These are phyloP conservation scores for Prunus padus DNA, from an alignment of 306 rosid species.

Conservation along the genomic window DNA sequence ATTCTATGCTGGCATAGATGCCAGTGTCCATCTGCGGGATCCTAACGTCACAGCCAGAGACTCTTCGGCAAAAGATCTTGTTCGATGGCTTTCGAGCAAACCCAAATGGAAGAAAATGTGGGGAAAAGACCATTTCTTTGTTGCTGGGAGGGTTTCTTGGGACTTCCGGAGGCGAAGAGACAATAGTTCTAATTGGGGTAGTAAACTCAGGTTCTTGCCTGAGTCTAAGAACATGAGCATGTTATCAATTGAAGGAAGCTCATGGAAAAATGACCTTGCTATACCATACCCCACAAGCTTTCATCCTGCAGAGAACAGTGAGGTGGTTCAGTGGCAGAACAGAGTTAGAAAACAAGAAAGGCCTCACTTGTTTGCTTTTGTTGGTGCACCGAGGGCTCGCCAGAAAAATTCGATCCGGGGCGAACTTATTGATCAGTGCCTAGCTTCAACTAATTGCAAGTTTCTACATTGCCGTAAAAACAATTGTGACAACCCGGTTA, in stretches of 20 bases:
- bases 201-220: slow-evolving; percentile 66
- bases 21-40: slow-evolving; percentile 64
- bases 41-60: slow-evolving; percentile 56
- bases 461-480: slow-evolving; percentile 61
- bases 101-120: slow-evolving; percentile 73
- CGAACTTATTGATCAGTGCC: slow-evolving; percentile 57
- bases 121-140: slow-evolving; percentile 84
- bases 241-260: too few relatives aligned
- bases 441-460: slow-evolving; percentile 46
- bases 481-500: slow-evolving; percentile 60
- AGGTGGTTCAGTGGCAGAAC: slow-evolving; percentile 55
- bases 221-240: slow-evolving; percentile 75
- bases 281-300: slow-evolving; percentile 86
- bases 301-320: slow-evolving; percentile 48
- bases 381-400: slow-evolving; percentile 80
- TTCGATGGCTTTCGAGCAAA: slow-evolving; percentile 38
- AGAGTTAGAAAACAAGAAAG: slow-evolving; percentile 42
- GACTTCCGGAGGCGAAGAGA: slow-evolving; percentile 72
- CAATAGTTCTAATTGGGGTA: slow-evolving; percentile 69
- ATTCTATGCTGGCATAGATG: slow-evolving; percentile 78
- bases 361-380: slow-evolving; percentile 55
- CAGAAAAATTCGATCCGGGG: slow-evolving; percentile 51
- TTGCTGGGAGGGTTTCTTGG: slow-evolving; percentile 87
- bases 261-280: slow-evolving; percentile 84
- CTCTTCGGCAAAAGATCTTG: slow-evolving; percentile 52